phyloP scores from a whole-genome alignment of 768 basidiomycete species.

The Tylopilus sp. region DNA sequence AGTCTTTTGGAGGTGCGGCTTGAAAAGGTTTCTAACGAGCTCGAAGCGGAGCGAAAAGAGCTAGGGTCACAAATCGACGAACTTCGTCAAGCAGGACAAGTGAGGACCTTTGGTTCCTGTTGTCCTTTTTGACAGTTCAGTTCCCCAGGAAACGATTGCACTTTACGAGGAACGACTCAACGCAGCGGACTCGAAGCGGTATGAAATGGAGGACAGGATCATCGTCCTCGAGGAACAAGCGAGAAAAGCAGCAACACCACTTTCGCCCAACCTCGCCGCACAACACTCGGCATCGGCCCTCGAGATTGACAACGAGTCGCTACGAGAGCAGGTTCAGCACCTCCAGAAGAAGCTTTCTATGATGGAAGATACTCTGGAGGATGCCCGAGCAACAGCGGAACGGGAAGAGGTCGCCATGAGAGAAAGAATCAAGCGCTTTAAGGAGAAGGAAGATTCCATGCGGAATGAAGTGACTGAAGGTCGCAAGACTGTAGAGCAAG shows the following conservation, averaged over 20 bases:
- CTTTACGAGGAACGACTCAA: slow-evolving; percentile 89
- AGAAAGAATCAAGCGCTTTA: slow-evolving; percentile 62
- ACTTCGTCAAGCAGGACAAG: slow-evolving; percentile 85
- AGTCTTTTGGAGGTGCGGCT: slow-evolving; percentile 47
- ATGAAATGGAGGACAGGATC: slow-evolving; percentile 72
- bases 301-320: slow-evolving; percentile 92
- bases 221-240: slow-evolving; percentile 54
- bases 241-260: slow-evolving; percentile 28
- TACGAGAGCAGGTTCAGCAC: slow-evolving; percentile 87
- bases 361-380: slow-evolving; percentile 86
- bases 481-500: slow-evolving; percentile 61
- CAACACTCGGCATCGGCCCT: slow-evolving; percentile 62
- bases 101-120: slow-evolving; percentile 30
- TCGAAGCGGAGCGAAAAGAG: slow-evolving; percentile 61
- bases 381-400: slow-evolving; percentile 65
- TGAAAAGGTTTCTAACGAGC: slow-evolving; percentile 42
- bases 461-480: slow-evolving; percentile 68
- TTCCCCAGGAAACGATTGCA: slow-evolving; percentile 81
- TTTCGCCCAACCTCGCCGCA: slow-evolving; percentile 34
- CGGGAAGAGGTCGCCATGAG: slow-evolving; percentile 64
- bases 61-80: slow-evolving; percentile 76
- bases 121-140: background rate
- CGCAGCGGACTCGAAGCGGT: slow-evolving; percentile 63
- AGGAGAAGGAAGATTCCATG: slow-evolving; percentile 69
- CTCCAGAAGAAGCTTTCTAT: slow-evolving; percentile 70